Percentiles rank a stretch among this genome's conserved stretches.
These are phyloP conservation scores for Endocarpon pusillum DNA, from an alignment of 495 filamentous ascomycete genomes.

Conservation along the genomic window DNA sequence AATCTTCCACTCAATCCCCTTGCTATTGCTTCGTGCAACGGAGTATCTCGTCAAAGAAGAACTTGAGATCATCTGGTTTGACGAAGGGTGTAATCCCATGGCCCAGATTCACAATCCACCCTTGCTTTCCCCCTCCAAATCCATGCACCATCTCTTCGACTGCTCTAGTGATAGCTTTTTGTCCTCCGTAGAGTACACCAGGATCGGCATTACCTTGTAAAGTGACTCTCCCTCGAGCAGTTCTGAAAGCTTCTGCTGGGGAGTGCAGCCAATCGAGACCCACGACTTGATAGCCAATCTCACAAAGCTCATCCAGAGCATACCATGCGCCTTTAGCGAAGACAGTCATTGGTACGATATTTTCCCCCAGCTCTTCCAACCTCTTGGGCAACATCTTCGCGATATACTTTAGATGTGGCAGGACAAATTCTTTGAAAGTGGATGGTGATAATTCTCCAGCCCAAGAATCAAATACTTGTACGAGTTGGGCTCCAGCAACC, in stretches of 20 bases:
- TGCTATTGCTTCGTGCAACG: conserved; percentile 30
- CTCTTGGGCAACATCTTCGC: conserved; percentile 54
- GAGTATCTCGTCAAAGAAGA: conserved; percentile 88
- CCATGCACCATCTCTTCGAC: conserved; percentile 75
- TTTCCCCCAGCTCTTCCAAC: conserved; percentile 52
- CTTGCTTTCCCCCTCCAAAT: conserved; percentile 74
- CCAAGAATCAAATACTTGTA: conserved; percentile 99
- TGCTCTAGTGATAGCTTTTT: conserved; percentile 55
- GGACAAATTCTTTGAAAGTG: conserved; percentile 64
- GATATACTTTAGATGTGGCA: conserved; percentile 77
- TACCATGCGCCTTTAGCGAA: conserved; percentile 99
- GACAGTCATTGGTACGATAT: conserved; percentile 89
- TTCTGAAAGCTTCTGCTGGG: conserved; percentile 61
- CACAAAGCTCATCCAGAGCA: conserved; percentile 70
- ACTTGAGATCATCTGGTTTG: conserved; percentile 76
- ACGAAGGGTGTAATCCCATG: conserved; percentile 94
- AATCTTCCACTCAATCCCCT: not conserved
- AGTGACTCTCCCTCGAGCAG: conserved; percentile 58
- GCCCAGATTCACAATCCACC: conserved; percentile 75
- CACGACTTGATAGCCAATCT: conserved; percentile 81
- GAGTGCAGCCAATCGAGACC: conserved; percentile 92
- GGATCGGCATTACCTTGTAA: conserved; percentile 94
- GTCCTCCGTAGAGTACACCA: conserved; percentile 75
- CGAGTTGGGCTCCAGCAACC: conserved; percentile 71
- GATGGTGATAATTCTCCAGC: conserved; percentile 79